Base-by-base conservation (phyloP, 306 rosid species). In the Trifolium pratense region DNA sequence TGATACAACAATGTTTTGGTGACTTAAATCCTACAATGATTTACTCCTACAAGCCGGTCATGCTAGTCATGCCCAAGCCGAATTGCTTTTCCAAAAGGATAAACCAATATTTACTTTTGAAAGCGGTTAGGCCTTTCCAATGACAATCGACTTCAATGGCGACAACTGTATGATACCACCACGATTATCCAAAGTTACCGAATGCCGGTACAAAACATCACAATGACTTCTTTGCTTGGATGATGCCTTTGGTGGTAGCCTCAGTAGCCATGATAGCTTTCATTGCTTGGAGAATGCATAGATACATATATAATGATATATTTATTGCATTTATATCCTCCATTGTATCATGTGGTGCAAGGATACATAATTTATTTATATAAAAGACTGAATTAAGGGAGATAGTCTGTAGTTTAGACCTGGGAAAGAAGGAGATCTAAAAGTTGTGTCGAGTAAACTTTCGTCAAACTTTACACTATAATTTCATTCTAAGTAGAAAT, bases 61-160 rank as follows among this genome's bases (percentile, higher is more conserved):
- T 23, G 3, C 5, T 9, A 96, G 98, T 16, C 89, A 93, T 73
- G 97, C 84, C 39, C 97, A 93, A 73, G 84, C 93, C 1, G 98
- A 91, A 81, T 72, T 91, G 49, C 89, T 93, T 21, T 90, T 91
- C 65, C 80, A 42, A 13, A 93, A 93, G 74, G 90, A 87, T 42
- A 77, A 75, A 2, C 5, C 36, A 1, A 79, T 84, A 62, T 93
- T 93, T 68, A 91, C 93, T 48, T 89, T 93, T 23, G 97, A 85
- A 12, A 87, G 89, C 66, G 98, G 93, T 34, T 93, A 97, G 98
- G 98, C 96, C 12, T 93, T 93, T 80, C 97, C 98, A 63, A 81
- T 86, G 34, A 86, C 91, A 71, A 74, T 93, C 76, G 89, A 87
- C 80, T 93, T 91, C 83, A 91, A 93, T 14, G 97, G 97, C 14